These are phyloP conservation scores for Arthrobotrys conoides DNA, from an alignment of 2,329 filamentous ascomycete genomes.

Conservation along the genomic window DNA sequence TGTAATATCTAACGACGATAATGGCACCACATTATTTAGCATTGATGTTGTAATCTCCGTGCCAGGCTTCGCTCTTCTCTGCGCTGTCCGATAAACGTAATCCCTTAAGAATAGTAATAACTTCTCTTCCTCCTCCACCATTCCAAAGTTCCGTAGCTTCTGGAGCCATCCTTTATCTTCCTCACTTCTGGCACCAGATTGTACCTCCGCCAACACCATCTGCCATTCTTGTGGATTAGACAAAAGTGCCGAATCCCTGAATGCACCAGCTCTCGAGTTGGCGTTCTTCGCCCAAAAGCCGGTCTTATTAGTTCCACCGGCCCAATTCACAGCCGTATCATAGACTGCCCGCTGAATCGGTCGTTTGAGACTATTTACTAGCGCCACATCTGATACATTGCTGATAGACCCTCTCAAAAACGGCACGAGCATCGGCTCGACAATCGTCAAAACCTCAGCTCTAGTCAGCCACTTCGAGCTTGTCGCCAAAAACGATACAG, in stretches of 20 bases:
- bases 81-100: constrained; percentile 89
- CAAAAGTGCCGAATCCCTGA: constrained; percentile 28
- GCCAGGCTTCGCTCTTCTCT: constrained; percentile 74
- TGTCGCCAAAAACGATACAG: constrained; percentile 84
- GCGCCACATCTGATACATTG: constrained; percentile 46
- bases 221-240: constrained; percentile 58
- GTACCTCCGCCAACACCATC: constrained; percentile 46
- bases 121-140: constrained; percentile 85
- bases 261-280: constrained; percentile 31
- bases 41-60: constrained; percentile 66
- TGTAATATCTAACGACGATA: constrained; percentile 82
- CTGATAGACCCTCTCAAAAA: constrained; percentile 83
- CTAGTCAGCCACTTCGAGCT: constrained; percentile 81
- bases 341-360: constrained; percentile 84
- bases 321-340: constrained; percentile 89
- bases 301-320: constrained; percentile 82
- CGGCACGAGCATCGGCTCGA: constrained; percentile 83
- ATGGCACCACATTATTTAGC: constrained; percentile 79
- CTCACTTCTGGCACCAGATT: constrained; percentile 35
- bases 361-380: constrained; percentile 78
- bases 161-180: constrained; percentile 90
- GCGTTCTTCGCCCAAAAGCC: constrained; percentile 79
- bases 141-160: constrained; percentile 85
- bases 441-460: constrained; percentile 86
- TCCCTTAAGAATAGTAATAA: constrained; percentile 89